Base-by-base conservation (phyloP, 2,329 filamentous ascomycete species). In the Passalora sequoiae region DNA sequence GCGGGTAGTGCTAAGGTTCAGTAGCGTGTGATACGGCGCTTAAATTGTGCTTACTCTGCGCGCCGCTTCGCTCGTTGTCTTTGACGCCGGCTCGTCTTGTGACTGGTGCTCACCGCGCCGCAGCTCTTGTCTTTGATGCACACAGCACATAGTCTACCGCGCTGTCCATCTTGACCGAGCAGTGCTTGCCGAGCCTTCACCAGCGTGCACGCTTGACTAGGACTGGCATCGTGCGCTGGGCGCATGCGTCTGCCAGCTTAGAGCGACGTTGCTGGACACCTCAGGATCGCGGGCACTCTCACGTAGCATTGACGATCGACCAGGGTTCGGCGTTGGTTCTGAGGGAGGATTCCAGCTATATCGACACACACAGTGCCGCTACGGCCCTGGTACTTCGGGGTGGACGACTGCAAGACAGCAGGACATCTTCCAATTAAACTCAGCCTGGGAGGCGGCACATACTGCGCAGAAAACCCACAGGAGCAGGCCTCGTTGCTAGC, bases 381-480 rank as follows among this genome's bases (percentile, higher is more conserved):
- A 19, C 20, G 21, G 37, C 21, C 17, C 38, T 22, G 31, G 38
- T 30, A 32, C 38, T 29, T 32, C 38, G 38, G 32, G 38, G 28
- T 40, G 38, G 32, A 40, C 38, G 13, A 40, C 27, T 40, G 38
- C 38, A 21, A 20, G 33, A 17, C 17, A 40, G 38, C 38, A 40
- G 38, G 17, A 32, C 6, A 17, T 10, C 8, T 40, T n/a, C 28
- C 38, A 17, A 25, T 15, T 24, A 24, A n/a, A n/a, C 33, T 17
- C 33, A n/a, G n/a, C n/a, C n/a, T n/a, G n/a, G n/a, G n/a, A n/a
- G n/a, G n/a, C n/a, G 24, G 19, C 9, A 36, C 12, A 33, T 36
- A 24, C n/a, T 20, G 4, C 15, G 17, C 38, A 15, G 8, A 6
- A 16, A 10, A 19, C 19, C 16, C n/a, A 20, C 19, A 32, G 27